Base-by-base conservation (phyloP, 345 rosid genomes). In the Ceriops decandra region DNA sequence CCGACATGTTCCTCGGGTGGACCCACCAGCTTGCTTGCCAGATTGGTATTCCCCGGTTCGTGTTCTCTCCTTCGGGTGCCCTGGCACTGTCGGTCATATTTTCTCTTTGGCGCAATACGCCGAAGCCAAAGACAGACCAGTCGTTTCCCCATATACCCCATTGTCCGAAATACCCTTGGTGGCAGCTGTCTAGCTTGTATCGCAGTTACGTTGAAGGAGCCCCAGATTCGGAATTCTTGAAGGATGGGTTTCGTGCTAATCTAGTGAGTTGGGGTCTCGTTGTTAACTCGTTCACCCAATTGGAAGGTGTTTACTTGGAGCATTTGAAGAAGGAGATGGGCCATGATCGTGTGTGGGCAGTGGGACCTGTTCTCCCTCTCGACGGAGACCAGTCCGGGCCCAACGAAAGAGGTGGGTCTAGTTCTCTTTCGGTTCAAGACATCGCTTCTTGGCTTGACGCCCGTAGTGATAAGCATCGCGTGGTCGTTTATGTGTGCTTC, bases 1-100 rank as follows among this genome's bases (percentile, higher is more conserved):
- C 93, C 8, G 88, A 89, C 68, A 76, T 85, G 67, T 90, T 88
- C 77, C 84, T 90, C 31, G 90, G 93, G 9, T 90, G 96, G 96
- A 84, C 90, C 57, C 72, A 78, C 36, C 65, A 58, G 64, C 75
- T 88, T 4, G 90, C 92, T 52, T 64, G 57, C 19, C 67, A 66
- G 69, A 72, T 85, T 26, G 82, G 87, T 52, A 21, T 84, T 2
- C 79, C 58, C 3, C 84, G 86, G 1, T 13, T 82, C 69, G 83
- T 85, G 30, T 85, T 88, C 80, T 85, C 92, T 0, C 85, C 90
- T 6, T 84, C 88, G 3, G 86, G 83, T 6, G 81, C 87, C 46
- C 42, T 82, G 28, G 62, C 77, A 1, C 58, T 79, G 63, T 76
- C 81, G 21, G 60, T 81, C 10, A 53, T 49, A 26, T 57, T 58